Evolutionary conservation across 73 alveolate species (phyloP), one percentile per base, ranked within the genome.

Genomic region (Stentor coeruleus): DNA sequence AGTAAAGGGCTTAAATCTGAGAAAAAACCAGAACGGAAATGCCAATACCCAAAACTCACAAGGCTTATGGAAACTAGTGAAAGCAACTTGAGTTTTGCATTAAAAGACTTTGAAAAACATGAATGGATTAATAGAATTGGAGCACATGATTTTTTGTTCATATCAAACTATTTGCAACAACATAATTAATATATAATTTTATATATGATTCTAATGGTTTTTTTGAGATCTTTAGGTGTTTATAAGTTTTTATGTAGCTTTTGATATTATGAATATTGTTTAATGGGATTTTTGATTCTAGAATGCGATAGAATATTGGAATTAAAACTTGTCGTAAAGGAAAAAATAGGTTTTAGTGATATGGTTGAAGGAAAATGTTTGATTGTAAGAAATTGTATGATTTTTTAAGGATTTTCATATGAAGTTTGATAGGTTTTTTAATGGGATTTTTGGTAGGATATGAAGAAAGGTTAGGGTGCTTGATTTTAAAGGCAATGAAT

Each of bases 181-280:
- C 98, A 66, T 90, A 94, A 77, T 92, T 59, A 31, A 84, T 90
- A 85, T 96, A 98, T 82, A 96, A 96, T 82, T 96, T 98, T 3
- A 88, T 97, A 58, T 91, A 73, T 72, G 91, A 81, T 82, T 94
- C 98, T 74, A 88, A 82, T 80, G 95, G 95, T 79, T 89, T 89
- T 42, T 89, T 91, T 77, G 92, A 95, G n/a, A 97, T 99, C 84
- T 97, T 96, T 73, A 98, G 93, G 86, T 97, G 99, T 82, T 95
- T 99, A 33, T 98, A 98, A 42, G 96, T 82, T 35, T 88, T 88
- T 59, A 99, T 99, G 85, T n/a, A n/a, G n/a, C n/a, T n/a, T n/a
- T n/a, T n/a, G n/a, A n/a, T n/a, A n/a, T n/a, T n/a, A n/a, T n/a
- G n/a, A n/a, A n/a, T 88, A 15, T 20, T 15, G n/a, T 15, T 15